A percentile compares a stretch with the other conserved stretches of the same genome.
These are phyloP conservation scores for Talaromyces pinophilus DNA, from an alignment of 2,329 filamentous ascomycete species.

Conservation along the genomic window DNA sequence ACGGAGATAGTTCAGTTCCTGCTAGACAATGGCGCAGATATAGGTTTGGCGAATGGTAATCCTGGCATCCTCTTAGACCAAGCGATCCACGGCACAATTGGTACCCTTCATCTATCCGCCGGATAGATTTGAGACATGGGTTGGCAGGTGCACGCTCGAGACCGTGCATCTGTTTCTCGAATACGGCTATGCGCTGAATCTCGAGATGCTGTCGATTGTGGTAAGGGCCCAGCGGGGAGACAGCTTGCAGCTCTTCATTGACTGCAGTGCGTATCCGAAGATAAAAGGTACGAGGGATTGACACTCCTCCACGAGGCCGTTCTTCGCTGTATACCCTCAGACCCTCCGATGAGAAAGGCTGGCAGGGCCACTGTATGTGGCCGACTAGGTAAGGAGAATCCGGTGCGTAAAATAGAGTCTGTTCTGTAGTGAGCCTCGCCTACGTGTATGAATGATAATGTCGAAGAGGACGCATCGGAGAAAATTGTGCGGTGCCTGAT, in stretches of 20 bases:
- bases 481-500: neutral
- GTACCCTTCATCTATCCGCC: neutral
- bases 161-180: neutral
- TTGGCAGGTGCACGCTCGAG: neutral
- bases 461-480: neutral
- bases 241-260: neutral
- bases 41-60: constrained; percentile 1
- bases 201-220: neutral
- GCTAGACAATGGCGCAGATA: constrained; percentile 13
- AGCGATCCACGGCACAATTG: neutral
- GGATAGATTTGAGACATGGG: neutral
- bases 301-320: neutral
- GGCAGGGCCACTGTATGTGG: neutral
- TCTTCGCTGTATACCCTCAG: neutral
- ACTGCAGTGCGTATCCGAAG: neutral
- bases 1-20: neutral
- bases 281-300: neutral
- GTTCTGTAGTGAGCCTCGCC: neutral
- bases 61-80: neutral
- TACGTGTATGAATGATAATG: neutral
- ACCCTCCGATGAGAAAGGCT: neutral
- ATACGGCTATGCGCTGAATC: neutral
- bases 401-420: neutral
- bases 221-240: neutral
- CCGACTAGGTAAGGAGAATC: neutral